phyloP scores from a whole-genome alignment of 306 rosid species.

The Canavalia gladiata region DNA sequence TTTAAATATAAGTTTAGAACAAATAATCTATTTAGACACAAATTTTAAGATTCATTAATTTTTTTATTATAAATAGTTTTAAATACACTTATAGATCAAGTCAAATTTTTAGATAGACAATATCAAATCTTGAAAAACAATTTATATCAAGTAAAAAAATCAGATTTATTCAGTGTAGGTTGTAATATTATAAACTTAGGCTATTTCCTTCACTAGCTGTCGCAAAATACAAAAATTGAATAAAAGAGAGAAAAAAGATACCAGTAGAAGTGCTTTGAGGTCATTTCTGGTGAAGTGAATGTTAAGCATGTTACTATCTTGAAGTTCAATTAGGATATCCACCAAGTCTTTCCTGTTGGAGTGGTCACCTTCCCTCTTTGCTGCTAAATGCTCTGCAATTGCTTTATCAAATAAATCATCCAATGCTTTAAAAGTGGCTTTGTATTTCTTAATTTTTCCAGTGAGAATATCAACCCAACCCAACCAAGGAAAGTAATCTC shows the following conservation, averaged over 20 bases:
- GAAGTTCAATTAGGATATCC: conserved; percentile 47
- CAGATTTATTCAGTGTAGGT: too few relatives aligned
- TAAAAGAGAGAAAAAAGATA: background rate
- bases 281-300: conserved; percentile 36
- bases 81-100: too few relatives aligned
- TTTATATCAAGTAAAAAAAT: too few relatives aligned
- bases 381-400: conserved; percentile 23
- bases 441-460: conserved; percentile 29
- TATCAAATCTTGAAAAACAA: too few relatives aligned
- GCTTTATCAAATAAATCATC: conserved; percentile 44
- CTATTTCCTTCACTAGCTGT: too few relatives aligned
- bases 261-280: conserved; percentile 49
- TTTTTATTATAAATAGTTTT: too few relatives aligned
- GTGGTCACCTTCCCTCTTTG: background rate
- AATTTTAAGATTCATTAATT: too few relatives aligned
- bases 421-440: conserved; percentile 12
- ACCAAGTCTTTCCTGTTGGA: conserved; percentile 40
- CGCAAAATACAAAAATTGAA: too few relatives aligned
- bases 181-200: too few relatives aligned
- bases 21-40: too few relatives aligned
- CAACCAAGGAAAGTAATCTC: conserved; percentile 52
- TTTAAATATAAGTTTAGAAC: too few relatives aligned
- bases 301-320: background rate
- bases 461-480: conserved; percentile 52
- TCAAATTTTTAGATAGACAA: too few relatives aligned